These are phyloP conservation scores for Candida insectorum DNA, from an alignment of 805 yeast genomes.

Conservation along the genomic window DNA sequence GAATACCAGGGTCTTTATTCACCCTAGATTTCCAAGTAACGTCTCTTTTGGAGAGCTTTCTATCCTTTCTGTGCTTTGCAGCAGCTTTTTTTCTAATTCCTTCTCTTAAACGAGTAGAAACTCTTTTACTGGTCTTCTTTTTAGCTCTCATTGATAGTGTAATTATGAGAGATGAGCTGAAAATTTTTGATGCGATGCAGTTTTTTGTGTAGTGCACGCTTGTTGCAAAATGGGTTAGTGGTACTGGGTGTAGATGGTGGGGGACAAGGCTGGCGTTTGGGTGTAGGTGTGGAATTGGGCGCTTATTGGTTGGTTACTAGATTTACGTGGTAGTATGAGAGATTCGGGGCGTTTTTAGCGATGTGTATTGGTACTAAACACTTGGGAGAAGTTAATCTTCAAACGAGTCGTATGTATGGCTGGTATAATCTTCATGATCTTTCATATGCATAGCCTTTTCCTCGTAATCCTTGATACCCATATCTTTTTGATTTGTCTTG, in stretches of 20 bases:
- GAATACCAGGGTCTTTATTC: conserved; percentile 92
- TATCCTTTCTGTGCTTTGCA: conserved; percentile 84
- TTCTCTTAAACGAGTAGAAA: conserved; percentile 89
- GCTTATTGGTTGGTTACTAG: too few relatives aligned
- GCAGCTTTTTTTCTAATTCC: conserved; percentile 95
- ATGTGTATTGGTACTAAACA: too few relatives aligned
- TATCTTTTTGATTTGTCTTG: conserved; percentile 6
- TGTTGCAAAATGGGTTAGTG: too few relatives aligned
- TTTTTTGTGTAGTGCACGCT: too few relatives aligned
- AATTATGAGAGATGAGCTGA: too few relatives aligned
- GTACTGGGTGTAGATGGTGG: too few relatives aligned
- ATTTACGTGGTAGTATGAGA: too few relatives aligned
- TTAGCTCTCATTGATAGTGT: conserved; percentile 49
- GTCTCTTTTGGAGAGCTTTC: conserved; percentile 80
- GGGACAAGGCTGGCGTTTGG: too few relatives aligned
- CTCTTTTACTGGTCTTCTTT: conserved; percentile 79
- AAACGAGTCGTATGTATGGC: neutral
- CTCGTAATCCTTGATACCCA: conserved; percentile 3
- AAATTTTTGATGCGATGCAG: conserved; percentile 7
- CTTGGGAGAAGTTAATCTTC: conserved; percentile 3
- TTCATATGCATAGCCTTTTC: neutral
- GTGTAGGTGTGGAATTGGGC: too few relatives aligned
- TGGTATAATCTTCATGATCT: conserved; percentile 1
- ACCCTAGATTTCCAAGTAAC: conserved; percentile 87
- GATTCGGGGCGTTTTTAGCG: too few relatives aligned